Base-by-base conservation (phyloP, 345 rosid genomes). In the Camelina sativa region DNA sequence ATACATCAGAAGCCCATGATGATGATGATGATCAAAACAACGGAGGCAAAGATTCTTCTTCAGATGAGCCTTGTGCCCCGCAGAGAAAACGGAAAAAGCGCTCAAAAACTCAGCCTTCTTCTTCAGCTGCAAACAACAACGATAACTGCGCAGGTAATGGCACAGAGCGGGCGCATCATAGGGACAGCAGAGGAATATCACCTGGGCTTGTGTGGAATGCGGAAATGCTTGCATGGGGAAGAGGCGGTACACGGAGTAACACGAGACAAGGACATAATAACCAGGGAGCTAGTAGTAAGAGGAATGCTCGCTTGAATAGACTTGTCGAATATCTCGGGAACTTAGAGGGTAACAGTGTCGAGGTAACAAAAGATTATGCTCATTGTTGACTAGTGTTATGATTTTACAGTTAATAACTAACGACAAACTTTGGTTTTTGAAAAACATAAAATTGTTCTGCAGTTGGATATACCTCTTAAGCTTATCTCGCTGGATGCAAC, bases 141-240 rank as follows among this genome's bases (percentile, higher is more conserved):
- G 82, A 85, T 64, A 86, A 77, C 13, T 68, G 75, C 46, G 54
- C 62, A 65, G 86, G 85, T 50, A 82, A 86, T 84, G 97, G 80
- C 54, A 34, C 70, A 72, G 96, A 94, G 72, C 71, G 70, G 43
- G 32, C 8, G 71, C 73, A 54, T 79, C 79, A 55, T 65, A 79
- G 79, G 72, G 96, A 88, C 51, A 80, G 71, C 78, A 77, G 90
- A 78, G 93, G 86, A 75, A 76, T 83, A 76, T 81, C 92, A 66
- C 96, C 96, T 28, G 94, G 90, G 50, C 90, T 85, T 61, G 86
- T 80, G 16, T 85, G 88, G 90, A 93, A 82, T 74, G 65, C 85
- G 2, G 98, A 93, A 69, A 73, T 79, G 85, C 90, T 87, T 85
- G 91, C 86, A 52, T 93, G 98, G 98, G 98, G 98, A 46, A 83